Conservation (phyloP, 2,329 filamentous ascomycete genomes). For the Aspergillus floridensis region DNA sequence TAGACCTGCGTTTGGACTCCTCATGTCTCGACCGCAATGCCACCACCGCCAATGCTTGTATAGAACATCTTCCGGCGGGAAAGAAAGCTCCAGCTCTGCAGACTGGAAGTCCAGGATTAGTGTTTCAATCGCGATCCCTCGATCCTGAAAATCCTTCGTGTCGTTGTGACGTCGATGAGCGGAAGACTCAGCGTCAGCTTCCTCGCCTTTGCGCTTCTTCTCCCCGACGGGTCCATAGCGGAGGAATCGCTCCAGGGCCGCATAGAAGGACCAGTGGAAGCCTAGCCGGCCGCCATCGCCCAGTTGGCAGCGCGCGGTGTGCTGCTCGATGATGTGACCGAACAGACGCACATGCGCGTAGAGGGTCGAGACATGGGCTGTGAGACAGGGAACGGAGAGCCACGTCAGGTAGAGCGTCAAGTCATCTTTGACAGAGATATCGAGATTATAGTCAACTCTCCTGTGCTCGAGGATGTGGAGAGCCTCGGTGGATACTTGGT, state of each 20-base stretch:
- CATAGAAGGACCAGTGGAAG: constrained; percentile 17
- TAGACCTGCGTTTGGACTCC: not conserved
- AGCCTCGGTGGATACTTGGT: not conserved
- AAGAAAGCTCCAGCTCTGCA: not conserved
- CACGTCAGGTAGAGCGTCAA: constrained; percentile 6
- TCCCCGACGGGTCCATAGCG: constrained; percentile 12
- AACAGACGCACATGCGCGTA: constrained; percentile 5
- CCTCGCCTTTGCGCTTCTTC: not conserved
- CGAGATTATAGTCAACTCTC: not conserved
- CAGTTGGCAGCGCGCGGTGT: not conserved
- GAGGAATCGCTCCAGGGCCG: constrained; percentile 15
- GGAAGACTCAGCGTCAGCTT: too few relatives aligned
- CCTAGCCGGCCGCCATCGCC: constrained; percentile 9
- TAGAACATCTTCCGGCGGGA: not conserved
- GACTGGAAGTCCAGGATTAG: constrained; percentile 11
- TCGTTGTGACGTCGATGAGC: too few relatives aligned
- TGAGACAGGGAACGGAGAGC: constrained; percentile 6
- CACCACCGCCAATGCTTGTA: not conserved
- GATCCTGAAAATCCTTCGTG: not conserved
- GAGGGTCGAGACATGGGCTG: constrained; percentile 2
- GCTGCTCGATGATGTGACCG: not conserved
- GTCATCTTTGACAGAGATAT: constrained; percentile 3
- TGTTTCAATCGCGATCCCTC: not conserved
- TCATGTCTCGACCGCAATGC: not conserved
- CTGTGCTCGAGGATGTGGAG: not conserved